These are phyloP conservation scores for Filobasidium uniguttulatum DNA, from an alignment of 1,284 basidiomycete species.

Conservation along the genomic window DNA sequence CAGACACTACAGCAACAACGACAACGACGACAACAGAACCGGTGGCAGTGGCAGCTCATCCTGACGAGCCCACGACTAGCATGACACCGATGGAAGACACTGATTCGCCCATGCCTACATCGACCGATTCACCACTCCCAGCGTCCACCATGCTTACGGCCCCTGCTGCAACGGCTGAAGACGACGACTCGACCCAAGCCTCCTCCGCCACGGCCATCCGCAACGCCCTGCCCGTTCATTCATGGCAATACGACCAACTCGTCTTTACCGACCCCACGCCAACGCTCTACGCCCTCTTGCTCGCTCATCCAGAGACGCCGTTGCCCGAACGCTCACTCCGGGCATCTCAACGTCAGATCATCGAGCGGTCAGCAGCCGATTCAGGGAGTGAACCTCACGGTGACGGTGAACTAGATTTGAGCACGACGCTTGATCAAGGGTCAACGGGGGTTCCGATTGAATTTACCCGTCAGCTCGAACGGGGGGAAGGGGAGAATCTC, in stretches of 20 bases:
- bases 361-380: conserved; percentile 22
- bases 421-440: conserved; percentile 19
- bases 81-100: conserved; percentile 2
- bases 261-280: conserved; percentile 92
- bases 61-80: conserved; percentile 9
- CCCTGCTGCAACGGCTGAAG: neutral
- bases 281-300: conserved; percentile 70
- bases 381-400: no score
- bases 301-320: conserved; percentile 67
- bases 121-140: no score
- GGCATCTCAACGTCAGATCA: neutral
- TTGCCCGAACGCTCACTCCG: conserved; percentile 51
- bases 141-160: neutral
- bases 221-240: conserved; percentile 52
- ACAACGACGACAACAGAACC: no score
- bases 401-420: no score
- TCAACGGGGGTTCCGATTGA: conserved; percentile 47
- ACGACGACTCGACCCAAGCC: no score
- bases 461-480: conserved; percentile 69
- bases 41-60: neutral
- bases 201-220: neutral
- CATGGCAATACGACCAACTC: conserved; percentile 98
- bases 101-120: neutral
- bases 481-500: conserved; percentile 65
- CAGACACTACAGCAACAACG: no score